Base-by-base conservation (phyloP, 768 basidiomycete species). In the Pluteus cervinus region DNA sequence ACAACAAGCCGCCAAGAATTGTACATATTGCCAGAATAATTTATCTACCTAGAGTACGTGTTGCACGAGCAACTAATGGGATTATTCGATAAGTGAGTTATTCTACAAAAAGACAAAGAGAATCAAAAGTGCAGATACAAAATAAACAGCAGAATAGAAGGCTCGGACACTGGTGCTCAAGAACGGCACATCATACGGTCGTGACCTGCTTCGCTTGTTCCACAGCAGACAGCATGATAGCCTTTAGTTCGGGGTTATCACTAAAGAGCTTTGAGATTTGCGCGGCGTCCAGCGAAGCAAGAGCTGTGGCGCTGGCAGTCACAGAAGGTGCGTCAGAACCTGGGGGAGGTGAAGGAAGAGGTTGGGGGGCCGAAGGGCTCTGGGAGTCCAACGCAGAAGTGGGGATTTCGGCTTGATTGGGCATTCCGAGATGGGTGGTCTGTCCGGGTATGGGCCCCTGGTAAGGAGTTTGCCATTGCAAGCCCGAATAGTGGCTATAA, bases 201-300 rank as follows among this genome's bases (percentile, higher is more conserved):
- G 38, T 35, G 9, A 34, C 23, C 34, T 46, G 50, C 44, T 51
- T 52, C 37, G 47, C 45, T 31, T 51, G 50, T 17, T 47, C 42
- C 33, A 64, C 47, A 16, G 63, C 61, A 35, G 65, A 57, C 46
- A 57, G 43, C 7, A 65, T 54, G 17, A 64, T 54, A 21, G 63
- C 58, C 24, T 62, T 54, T 33, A 69, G 45, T 26, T 66, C 57
- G 2, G 68, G 58, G 40, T 69, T 66, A 15, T 53, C 55, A 14
- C 57, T 52, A 32, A 69, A 49, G 18, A 66, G 46, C 17, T 65
- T 60, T 12, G 57, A 54, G 7, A 69, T 55, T 42, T 67, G 63
- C n/a, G 54, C 43, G 22, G 61, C 57, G 28, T 64, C 54, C 24
- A 67, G 41, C 22, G 53, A 49, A 11, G 65, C 56, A 15, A 68